A percentile compares a stretch with the other conserved stretches of the same genome.
These are phyloP conservation scores for Paecilomyces variotii DNA, from an alignment of 2,329 filamentous ascomycete genomes.

Conservation along the genomic window DNA sequence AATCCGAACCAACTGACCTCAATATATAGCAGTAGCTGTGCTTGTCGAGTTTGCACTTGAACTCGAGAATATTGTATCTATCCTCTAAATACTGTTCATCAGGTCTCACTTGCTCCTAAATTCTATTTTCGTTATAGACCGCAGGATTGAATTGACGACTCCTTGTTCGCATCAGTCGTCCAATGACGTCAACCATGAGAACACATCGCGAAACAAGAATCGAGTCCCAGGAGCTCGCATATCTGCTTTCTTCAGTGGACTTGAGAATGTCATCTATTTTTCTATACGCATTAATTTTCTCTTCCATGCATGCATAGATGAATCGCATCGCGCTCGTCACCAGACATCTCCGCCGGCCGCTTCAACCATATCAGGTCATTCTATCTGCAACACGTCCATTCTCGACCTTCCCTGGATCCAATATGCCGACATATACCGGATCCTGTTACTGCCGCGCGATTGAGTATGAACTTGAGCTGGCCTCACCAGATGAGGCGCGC, in stretches of 20 bases:
- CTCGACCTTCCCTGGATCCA: neutral
- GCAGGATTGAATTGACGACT: neutral
- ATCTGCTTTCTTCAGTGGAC: neutral
- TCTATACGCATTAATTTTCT: neutral
- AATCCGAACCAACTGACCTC: neutral
- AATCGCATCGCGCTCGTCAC: neutral
- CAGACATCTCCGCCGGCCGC: neutral
- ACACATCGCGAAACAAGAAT: neutral
- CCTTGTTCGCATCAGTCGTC: neutral
- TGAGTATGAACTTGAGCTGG: constrained; percentile 39
- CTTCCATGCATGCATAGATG: neutral
- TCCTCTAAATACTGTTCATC: neutral
- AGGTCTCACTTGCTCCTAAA: no score
- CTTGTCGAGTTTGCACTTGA: neutral
- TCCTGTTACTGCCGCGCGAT: constrained; percentile 44
- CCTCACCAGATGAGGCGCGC: constrained; percentile 39
- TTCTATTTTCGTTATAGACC: neutral
- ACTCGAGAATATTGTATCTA: neutral
- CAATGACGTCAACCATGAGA: neutral
- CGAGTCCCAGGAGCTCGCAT: neutral
- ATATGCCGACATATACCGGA: constrained; percentile 27
- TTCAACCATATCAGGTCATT: neutral
- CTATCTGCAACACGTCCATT: neutral
- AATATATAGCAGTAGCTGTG: neutral
- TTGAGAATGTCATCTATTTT: neutral